Base-by-base conservation (phyloP, 2,329 filamentous ascomycete species). In the Diaporthe citriasiana region DNA sequence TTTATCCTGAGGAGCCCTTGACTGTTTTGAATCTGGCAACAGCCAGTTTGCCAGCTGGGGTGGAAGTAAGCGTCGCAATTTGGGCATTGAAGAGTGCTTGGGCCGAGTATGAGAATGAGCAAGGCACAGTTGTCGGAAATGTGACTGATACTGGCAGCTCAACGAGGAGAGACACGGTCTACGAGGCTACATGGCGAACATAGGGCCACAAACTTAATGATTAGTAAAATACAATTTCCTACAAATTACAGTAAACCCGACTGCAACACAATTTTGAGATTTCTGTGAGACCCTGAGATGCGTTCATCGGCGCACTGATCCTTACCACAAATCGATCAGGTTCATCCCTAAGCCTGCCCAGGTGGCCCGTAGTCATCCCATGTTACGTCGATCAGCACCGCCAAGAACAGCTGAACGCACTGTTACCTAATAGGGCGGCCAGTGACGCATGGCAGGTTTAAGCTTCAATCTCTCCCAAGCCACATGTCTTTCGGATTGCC, bases 1-100 rank as follows among this genome's bases (percentile, higher is more conserved):
- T 89, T 77, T 91, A 86, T 78, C 85, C 89, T 0, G 81, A 82
- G 3, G 79, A 82, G 70, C 82, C 83, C 7, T 74, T 88, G 57
- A 84, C 85, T 35, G 77, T 76, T 3, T 77, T 87, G 74, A 80
- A 76, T 22, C 73, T 87, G 1, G 75, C 75, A 12, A 80, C 84
- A 0, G 76, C 79, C 2, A 82, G 82, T 45, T 71, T 86, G 63
- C 80, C 81, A 5, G 78, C 78, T 15, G 83, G 80, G 5, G 82
- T 82, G 22, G 78, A 77, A 30, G 83, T 83, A 4, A 83, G 79
- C 75, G 81, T 82, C 4, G 79, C 79, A 22, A 77, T 85, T 15
- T 84, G 81, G 81, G 80, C 80, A 0, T 76, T 86, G 59, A 80
- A 81, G 75, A 84, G 82, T 66, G 80, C 81, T 0, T 86, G 84